Base-by-base conservation (phyloP, 495 filamentous ascomycete genomes). In the Gamarada debralockiae region DNA sequence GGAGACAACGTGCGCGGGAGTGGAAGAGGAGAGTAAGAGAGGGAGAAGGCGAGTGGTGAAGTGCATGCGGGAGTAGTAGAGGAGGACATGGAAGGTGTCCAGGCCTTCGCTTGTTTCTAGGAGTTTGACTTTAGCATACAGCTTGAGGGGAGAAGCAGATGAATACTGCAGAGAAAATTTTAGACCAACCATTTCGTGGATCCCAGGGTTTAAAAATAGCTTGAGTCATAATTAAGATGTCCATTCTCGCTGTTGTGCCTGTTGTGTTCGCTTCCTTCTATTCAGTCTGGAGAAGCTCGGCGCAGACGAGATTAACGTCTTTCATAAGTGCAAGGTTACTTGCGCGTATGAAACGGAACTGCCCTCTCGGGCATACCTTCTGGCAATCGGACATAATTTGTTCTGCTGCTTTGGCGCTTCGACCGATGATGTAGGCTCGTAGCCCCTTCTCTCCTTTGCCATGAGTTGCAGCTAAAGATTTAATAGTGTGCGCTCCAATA, bases 351-450 rank as follows among this genome's bases (percentile, higher is more conserved):
- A 64, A 64, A 2, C 8, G 17, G 20, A 56, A 62, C n/a, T 62
- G 21, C 10, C 55, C 61, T 3, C 2, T 4, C 15, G 46, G 46
- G 20, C 44, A 48, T 3, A 57, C 7, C 15, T n/a, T 23, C 1
- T 14, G 27, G 24, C 21, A 57, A 2, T 69, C 63, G 37, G 67
- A 61, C 22, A 72, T 67, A 37, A 65, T 59, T 21, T 60, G 50
- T n/a, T 61, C 67, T 34, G 63, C 66, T 44, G 53, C 53, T 12
- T 41, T 54, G 47, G 69, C 56, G 54, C 65, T 73, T 17, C 74
- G 56, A 13, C 69, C 69, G 23, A 73, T 42, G 43, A 73, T 65
- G 45, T 71, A 73, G 3, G 64, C 7, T 2, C 49, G 49, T 2
- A 52, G 15, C 20, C 37, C 56, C 10, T 56, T 55, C 6, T 66